Evolutionary conservation across 1,284 basidiomycete species (phyloP).

Genomic region (Leccinum pachyderme): DNA sequence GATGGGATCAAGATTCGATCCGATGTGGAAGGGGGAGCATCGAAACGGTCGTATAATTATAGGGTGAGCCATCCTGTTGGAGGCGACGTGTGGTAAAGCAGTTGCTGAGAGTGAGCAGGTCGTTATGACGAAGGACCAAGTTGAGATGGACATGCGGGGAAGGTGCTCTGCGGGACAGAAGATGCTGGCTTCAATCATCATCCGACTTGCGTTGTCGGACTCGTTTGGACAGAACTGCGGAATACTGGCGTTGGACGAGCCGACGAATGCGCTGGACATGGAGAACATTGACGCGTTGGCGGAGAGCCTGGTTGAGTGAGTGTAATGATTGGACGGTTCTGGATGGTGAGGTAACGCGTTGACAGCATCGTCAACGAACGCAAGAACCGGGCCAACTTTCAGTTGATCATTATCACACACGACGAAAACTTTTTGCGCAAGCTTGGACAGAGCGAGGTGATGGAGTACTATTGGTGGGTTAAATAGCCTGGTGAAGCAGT

Average conservation of each 20-base stretch:
- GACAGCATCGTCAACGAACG: slow-evolving; percentile 89
- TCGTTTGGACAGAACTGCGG: slow-evolving; percentile 98
- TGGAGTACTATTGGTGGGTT: slow-evolving; percentile 86
- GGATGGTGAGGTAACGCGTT: not conserved
- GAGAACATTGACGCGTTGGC: slow-evolving; percentile 97
- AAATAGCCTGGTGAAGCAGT: not conserved
- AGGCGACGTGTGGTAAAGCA: slow-evolving; percentile 7
- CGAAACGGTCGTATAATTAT: slow-evolving; percentile 97
- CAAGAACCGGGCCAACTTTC: slow-evolving; percentile 88
- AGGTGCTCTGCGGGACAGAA: slow-evolving; percentile 98
- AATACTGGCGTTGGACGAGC: slow-evolving; percentile 96
- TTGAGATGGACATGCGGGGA: slow-evolving; percentile 99
- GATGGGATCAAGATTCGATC: slow-evolving; percentile 96
- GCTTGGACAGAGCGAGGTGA: slow-evolving; percentile 81
- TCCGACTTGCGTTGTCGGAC: slow-evolving; percentile 95
- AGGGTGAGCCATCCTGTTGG: slow-evolving; percentile 57
- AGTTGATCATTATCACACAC: slow-evolving; percentile 96
- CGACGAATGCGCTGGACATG: slow-evolving; percentile 94
- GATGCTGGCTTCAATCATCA: slow-evolving; percentile 98
- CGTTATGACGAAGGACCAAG: slow-evolving; percentile 98
- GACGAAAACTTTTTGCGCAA: slow-evolving; percentile 88
- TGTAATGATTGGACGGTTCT: slow-evolving; percentile 13
- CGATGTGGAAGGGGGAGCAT: slow-evolving; percentile 84
- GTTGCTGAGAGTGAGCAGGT: slow-evolving; percentile 54
- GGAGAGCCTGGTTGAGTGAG: slow-evolving; percentile 87